Evolutionary conservation across 2,329 filamentous ascomycete species (phyloP).

Genomic region (Endoconidiophora polonica): DNA sequence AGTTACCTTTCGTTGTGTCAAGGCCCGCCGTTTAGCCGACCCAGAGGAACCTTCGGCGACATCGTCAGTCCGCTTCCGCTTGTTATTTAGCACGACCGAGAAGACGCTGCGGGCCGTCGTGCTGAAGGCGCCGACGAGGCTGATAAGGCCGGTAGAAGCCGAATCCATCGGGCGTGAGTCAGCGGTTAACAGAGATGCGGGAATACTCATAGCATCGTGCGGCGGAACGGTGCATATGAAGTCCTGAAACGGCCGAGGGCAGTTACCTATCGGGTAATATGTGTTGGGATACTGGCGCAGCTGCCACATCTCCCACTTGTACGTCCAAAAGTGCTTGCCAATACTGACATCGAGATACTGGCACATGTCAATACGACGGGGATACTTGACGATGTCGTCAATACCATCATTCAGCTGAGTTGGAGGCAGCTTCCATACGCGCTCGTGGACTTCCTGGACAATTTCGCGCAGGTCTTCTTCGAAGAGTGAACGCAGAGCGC

Average conservation of each 20-base stretch:
- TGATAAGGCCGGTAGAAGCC: no score
- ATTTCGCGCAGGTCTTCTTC: neutral
- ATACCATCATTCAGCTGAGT: neutral
- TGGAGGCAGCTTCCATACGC: neutral
- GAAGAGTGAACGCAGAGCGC: neutral
- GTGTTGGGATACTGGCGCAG: neutral
- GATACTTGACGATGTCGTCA: neutral
- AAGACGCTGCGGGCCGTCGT: no score
- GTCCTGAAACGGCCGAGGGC: neutral
- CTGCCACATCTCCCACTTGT: neutral
- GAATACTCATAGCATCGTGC: no score
- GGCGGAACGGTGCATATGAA: neutral
- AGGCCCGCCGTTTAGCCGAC: no score
- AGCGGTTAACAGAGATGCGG: no score
- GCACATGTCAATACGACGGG: neutral
- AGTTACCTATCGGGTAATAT: neutral
- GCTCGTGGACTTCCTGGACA: neutral
- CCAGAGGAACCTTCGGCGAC: neutral
- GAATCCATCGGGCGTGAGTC: no score
- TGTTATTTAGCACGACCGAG: neutral
- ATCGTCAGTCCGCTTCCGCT: neutral
- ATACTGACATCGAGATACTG: neutral
- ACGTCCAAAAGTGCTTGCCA: slow-evolving; percentile 2
- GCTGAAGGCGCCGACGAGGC: no score
- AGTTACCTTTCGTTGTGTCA: no score